Evolutionary conservation across 495 filamentous ascomycete genomes (phyloP), one percentile per base, ranked within the genome.

Genomic region (Annulohypoxylon moriforme): DNA sequence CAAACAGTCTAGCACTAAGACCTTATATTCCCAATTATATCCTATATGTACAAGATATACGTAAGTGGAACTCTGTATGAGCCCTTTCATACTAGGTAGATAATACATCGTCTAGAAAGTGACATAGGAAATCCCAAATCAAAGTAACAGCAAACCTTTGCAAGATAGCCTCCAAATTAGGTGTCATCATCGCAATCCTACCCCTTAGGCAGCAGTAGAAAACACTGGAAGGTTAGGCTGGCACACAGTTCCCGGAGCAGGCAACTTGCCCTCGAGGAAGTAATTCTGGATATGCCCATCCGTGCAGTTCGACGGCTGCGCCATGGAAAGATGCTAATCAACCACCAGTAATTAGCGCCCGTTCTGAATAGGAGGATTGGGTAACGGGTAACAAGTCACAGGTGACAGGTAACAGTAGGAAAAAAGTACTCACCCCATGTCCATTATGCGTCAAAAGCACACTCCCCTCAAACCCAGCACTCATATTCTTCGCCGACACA

Each of bases 361-460:
- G n/a, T n/a, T n/a, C n/a, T n/a, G n/a, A n/a, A n/a, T n/a, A n/a
- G n/a, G n/a, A n/a, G n/a, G n/a, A n/a, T n/a, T n/a, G n/a, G n/a
- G n/a, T n/a, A n/a, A n/a, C n/a, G n/a, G n/a, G n/a, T n/a, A n/a
- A n/a, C n/a, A n/a, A n/a, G n/a, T n/a, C n/a, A n/a, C n/a, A n/a
- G 49, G 36, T n/a, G 36, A 31, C 16, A 59, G 7, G 16, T 16
- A 18, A 13, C 0, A 56, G 49, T 31, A 13, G 8, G 25, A 13
- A 33, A 7, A 16, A 11, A 52, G 16, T 29, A 84, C 86, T 75
- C 74, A 89, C 87, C 1, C 87, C 87, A 61, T 86, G 81, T 1
- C 85, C 87, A 57, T 85, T 79, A 61, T 86, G 83, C 69, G 85
- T 78, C 16, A 89, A 75, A 14, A 89, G 53, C 4, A 80, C 81